Evolutionary conservation across 495 filamentous ascomycete species (phyloP).

Genomic region (Penicillium silybi): DNA sequence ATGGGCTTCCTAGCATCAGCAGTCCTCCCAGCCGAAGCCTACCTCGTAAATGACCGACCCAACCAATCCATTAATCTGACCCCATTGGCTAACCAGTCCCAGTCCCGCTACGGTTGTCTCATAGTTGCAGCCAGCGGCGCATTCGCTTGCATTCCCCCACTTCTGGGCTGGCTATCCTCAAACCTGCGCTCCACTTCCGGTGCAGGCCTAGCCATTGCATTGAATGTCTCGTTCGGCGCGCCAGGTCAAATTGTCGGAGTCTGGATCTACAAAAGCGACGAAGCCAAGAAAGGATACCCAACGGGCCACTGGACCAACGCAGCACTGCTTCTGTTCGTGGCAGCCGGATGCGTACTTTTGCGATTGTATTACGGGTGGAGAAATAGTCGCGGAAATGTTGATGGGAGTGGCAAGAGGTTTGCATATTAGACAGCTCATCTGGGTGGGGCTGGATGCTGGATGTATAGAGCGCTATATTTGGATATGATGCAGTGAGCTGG

Average conservation of each 20-base stretch:
- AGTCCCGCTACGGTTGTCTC: constrained; percentile 62
- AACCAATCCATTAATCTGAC: neutral
- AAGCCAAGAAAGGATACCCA: constrained; percentile 58
- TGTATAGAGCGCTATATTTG: neutral
- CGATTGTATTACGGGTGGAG: constrained; percentile 37
- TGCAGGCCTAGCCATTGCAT: constrained; percentile 62
- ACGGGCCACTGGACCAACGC: constrained; percentile 60
- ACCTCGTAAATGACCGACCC: constrained; percentile 30
- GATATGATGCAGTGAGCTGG: neutral
- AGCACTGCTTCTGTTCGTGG: constrained; percentile 41
- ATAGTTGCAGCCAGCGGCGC: constrained; percentile 61
- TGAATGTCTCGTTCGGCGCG: constrained; percentile 63
- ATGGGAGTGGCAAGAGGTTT: constrained; percentile 25
- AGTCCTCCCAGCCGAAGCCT: constrained; percentile 56
- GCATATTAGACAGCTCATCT: constrained; percentile 25
- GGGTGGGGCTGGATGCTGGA: neutral
- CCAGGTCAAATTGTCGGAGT: constrained; percentile 68
- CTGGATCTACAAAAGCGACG: constrained; percentile 66
- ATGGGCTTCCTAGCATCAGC: constrained; percentile 64
- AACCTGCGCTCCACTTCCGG: constrained; percentile 62
- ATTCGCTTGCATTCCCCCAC: constrained; percentile 56
- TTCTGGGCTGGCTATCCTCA: constrained; percentile 66
- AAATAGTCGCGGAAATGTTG: constrained; percentile 19
- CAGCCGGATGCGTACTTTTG: constrained; percentile 32
- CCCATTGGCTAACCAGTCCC: neutral